Percentiles rank a stretch among this genome's conserved stretches.
phyloP scores from a whole-genome alignment of 1,139 yeast genomes.

The Kurtzmaniella quercitrusa region DNA sequence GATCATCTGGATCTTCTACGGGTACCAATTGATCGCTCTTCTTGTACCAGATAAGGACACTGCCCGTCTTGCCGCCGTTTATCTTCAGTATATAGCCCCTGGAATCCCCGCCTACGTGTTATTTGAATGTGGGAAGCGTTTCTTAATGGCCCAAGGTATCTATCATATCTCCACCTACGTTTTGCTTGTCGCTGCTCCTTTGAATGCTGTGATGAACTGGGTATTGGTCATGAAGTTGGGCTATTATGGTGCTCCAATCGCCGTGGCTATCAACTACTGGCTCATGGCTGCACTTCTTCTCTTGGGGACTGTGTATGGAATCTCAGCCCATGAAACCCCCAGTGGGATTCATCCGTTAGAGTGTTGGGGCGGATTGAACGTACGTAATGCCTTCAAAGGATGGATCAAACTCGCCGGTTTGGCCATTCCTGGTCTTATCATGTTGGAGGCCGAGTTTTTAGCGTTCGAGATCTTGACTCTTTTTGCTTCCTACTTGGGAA shows the following conservation, averaged over 20 bases:
- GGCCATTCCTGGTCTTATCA: constrained; percentile 54
- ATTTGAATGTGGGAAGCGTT: constrained; percentile 53
- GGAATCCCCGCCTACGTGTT: constrained; percentile 55
- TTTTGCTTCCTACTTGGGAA: constrained; percentile 52
- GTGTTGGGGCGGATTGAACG: constrained; percentile 36
- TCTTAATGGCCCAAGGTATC: constrained; percentile 51
- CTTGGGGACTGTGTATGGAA: constrained; percentile 33
- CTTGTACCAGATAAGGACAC: constrained; percentile 44
- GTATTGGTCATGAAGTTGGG: constrained; percentile 38
- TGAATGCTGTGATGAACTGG: constrained; percentile 47
- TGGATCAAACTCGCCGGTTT: constrained; percentile 47
- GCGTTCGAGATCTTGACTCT: constrained; percentile 56
- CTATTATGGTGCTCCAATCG: constrained; percentile 55
- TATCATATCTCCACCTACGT: constrained; percentile 51
- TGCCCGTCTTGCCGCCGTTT: constrained; percentile 50
- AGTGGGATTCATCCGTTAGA: constrained; percentile 37
- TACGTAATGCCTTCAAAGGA: constrained; percentile 32
- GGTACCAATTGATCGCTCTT: constrained; percentile 31
- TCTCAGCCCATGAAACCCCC: constrained; percentile 37
- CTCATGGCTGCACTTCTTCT: constrained; percentile 48
- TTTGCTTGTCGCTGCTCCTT: constrained; percentile 49
- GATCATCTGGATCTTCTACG: constrained; percentile 46
- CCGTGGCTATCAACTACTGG: constrained; percentile 56
- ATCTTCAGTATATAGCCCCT: constrained; percentile 44
- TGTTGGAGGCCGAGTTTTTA: constrained; percentile 58